Evolutionary conservation across 78 protist species (phyloP), one percentile per base, ranked within the genome.

Genomic region (Dictyostelium intermedium): DNA sequence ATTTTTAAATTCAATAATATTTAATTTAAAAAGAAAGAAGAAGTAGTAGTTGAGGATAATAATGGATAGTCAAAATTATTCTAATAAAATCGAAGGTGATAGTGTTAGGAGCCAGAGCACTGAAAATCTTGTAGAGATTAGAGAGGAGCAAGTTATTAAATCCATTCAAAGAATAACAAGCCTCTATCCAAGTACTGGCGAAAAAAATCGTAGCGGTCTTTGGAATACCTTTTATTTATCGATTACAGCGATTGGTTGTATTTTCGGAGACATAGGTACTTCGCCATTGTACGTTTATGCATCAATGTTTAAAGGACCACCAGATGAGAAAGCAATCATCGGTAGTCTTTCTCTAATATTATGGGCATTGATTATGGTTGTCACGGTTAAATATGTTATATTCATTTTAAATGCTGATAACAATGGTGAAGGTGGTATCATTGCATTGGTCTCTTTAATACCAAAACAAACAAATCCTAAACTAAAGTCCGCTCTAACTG

Each of bases 341-440:
- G 91, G 91, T 18, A 53, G 81, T 61, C 50, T 84, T 13, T 70
- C 83, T 27, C 23, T 84, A 30, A 84, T 84, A 2, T 0, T 84
- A 34, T 84, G 91, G 91, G 63, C 84, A 16, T 32, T 84, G 3
- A 84, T 84, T 32, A 32, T 84, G 73, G 41, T 84, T 3, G 80
- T 69, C 8, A n/a, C 41, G 1, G 20, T 69, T 14, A 84, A 84
- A 84, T 84, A 84, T 53, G 82, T 84, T 3, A 6, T 30, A 25
- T 66, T 84, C 82, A 69, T 84, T 16, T 23, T 84, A 34, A 30
- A 70, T 30, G 91, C 82, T 18, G 91, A 84, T 13, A 84, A 84
- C 25, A 70, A 84, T 50, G 91, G 91, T 16, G 91, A 84, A 20
- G 91, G 91, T 73, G 91, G 91, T 35, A 84, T 74, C 10, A 47